These are phyloP conservation scores for Beauveria bassiana DNA, from an alignment of 2,329 filamentous ascomycete genomes.

Conservation along the genomic window DNA sequence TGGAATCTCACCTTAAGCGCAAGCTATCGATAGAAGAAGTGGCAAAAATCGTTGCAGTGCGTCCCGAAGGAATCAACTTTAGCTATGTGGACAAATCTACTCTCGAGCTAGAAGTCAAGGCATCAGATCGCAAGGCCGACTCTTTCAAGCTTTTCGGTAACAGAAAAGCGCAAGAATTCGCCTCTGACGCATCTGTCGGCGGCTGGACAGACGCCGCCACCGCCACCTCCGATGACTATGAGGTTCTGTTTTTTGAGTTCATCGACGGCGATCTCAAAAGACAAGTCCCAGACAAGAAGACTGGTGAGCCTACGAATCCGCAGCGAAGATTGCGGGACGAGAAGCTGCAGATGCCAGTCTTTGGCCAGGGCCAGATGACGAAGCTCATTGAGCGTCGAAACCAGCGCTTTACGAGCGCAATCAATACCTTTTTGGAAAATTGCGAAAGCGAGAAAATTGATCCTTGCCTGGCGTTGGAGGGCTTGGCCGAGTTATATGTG, in stretches of 20 bases:
- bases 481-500: constrained; percentile 51
- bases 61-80: constrained; percentile 74
- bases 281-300: constrained; percentile 64
- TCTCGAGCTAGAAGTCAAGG: constrained; percentile 71
- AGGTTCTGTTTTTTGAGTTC: constrained; percentile 87
- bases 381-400: constrained; percentile 85
- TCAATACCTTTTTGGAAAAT: constrained; percentile 68
- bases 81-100: constrained; percentile 78
- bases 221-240: constrained; percentile 33
- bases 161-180: constrained; percentile 41
- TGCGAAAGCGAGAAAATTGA: constrained; percentile 60
- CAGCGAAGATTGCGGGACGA: constrained; percentile 65
- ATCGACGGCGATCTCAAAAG: constrained; percentile 84
- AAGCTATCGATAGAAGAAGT: constrained; percentile 69
- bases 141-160: constrained; percentile 45
- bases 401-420: constrained; percentile 67
- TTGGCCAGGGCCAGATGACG: constrained; percentile 87
- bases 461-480: constrained; percentile 56
- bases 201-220: constrained; percentile 41
- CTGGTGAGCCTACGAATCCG: constrained; percentile 62
- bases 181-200: constrained; percentile 49
- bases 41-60: constrained; percentile 68
- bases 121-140: constrained; percentile 52
- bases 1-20: constrained; percentile 73
- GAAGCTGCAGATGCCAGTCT: constrained; percentile 84